Evolutionary conservation across 352 stramenopile genomes (phyloP), one percentile per base, ranked within the genome.

Genomic region (Globisporangium cylindrosporum): DNA sequence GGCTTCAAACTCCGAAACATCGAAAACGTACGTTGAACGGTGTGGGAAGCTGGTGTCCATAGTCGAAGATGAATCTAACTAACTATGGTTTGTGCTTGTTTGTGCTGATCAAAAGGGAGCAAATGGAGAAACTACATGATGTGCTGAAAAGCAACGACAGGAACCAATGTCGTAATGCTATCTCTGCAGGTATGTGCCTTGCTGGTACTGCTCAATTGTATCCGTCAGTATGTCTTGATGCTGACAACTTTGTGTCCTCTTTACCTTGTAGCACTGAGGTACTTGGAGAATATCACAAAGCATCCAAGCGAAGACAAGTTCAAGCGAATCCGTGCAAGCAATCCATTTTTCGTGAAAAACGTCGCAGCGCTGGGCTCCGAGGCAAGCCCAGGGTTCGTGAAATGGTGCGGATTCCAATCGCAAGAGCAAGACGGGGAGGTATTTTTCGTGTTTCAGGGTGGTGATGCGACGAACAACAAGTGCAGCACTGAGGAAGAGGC

Each of bases 301-400:
- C 72, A 87, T 9, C 84, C 86, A 6, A 49, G 72, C 6, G 84
- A 95, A 12, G 25, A 34, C 0, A 92, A 90, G 34, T 92, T 89
- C 66, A 82, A 91, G 56, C 78, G 79, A 53, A 93, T 95, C 64
- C 84, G 82, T 34, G 74, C 74, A 12, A 86, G 73, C 62, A 95
- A 95, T 72, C 84, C 81, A 34, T 94, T 81, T 51, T 95, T 95
- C 43, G 64, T 63, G 9, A 74, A 75, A 4, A 91, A 78, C 32
- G 62, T 95, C 12, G 80, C 70, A 4, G n/a, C 32, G 4, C 55
- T 83, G 3, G 46, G 14, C 14, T 20, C 14, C 8, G 68, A 38
- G 14, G 22, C 57, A 5, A 41, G 38, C 1, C 51, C 6, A 7
- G 14, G n/a, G 32, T 79, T 82, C 41, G 78, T 82, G 75, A 29